Evolutionary conservation across 1,284 basidiomycete species (phyloP), one percentile per base, ranked within the genome.

Genomic region (Rhodotorula sp.): DNA sequence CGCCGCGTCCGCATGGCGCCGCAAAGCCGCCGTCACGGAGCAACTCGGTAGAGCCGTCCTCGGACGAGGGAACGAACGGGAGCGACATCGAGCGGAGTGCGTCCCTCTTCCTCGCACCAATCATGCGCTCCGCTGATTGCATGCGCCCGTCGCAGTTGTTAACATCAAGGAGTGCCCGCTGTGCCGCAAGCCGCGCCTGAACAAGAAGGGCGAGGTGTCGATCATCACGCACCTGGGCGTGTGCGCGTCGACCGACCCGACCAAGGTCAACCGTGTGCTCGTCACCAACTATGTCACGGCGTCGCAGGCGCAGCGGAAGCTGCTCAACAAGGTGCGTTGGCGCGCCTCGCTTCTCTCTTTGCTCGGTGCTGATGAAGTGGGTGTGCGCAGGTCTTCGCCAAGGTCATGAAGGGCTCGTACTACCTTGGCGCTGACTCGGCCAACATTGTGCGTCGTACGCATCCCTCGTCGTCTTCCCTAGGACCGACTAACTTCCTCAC

Each of bases 231-330:
- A 84, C 61, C 83, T 99, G 39, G 95, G 95, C 1, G 88, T 97
- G 8, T 99, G 96, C 79, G 94, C 82, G 1, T 80, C 94, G 15
- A 93, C 90, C 70, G 87, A 89, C 77, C 95, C 98, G 81, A 97
- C 94, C 93, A 88, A 87, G 46, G 87, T 90, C 67, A 90, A 98
- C 37, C 90, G 97, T 79, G 83, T 88, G 73, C 92, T 97, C 74
- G 88, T 95, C 41, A 94, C 95, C 27, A 89, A 90, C n/a, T 99
- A 94, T 78, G 95, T 98, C 3, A 99, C 96, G 0, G 91, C 92
- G 25, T 89, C 87, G 75, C 96, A 99, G 83, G 96, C 97, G 65
- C 95, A 97, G 83, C 86, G 96, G 79, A 99, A 99, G 83, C 97
- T 93, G 89, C 91, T 95, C 79, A 94, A 92, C 69, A 94, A 92